These are phyloP conservation scores for Kluyveromyces dobzhanskii DNA, from an alignment of 805 yeast species.

Conservation along the genomic window DNA sequence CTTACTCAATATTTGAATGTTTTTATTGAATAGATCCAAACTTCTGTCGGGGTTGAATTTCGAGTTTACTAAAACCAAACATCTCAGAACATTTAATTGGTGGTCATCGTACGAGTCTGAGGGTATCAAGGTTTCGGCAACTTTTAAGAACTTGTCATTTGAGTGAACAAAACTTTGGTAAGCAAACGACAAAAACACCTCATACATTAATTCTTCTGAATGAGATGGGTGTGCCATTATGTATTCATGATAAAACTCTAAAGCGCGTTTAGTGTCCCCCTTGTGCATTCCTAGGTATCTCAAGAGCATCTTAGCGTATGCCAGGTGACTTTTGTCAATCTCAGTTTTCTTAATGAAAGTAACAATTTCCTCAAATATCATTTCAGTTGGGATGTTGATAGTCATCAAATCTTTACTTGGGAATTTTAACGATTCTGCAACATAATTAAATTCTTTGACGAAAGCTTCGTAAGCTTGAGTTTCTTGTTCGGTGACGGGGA, in stretches of 20 bases:
- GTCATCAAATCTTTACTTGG: slow-evolving; percentile 4
- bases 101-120: slow-evolving; percentile 17
- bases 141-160: slow-evolving; percentile 25
- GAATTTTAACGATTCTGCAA: slow-evolving; percentile 3
- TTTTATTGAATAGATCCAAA: slow-evolving; percentile 38
- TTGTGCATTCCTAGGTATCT: slow-evolving; percentile 16
- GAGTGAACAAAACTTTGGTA: slow-evolving; percentile 32
- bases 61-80: slow-evolving; percentile 35
- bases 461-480: slow-evolving; percentile 3
- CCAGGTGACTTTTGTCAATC: slow-evolving; percentile 24
- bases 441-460: slow-evolving; percentile 2
- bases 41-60: slow-evolving; percentile 33
- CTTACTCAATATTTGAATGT: slow-evolving; percentile 33
- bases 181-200: slow-evolving; percentile 34
- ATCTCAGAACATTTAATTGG: slow-evolving; percentile 32
- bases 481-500: slow-evolving; percentile 14
- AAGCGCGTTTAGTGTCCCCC: slow-evolving; percentile 20
- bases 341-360: slow-evolving; percentile 29
- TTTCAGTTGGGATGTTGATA: neutral
- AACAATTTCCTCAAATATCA: slow-evolving; percentile 10
- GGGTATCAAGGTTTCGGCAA: slow-evolving; percentile 33
- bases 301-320: slow-evolving; percentile 12
- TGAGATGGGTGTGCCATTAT: slow-evolving; percentile 33
- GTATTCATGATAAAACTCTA: slow-evolving; percentile 34
- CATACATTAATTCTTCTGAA: slow-evolving; percentile 34